Base-by-base conservation (phyloP, 805 yeast species). In the Schwanniomyces yamadae region DNA sequence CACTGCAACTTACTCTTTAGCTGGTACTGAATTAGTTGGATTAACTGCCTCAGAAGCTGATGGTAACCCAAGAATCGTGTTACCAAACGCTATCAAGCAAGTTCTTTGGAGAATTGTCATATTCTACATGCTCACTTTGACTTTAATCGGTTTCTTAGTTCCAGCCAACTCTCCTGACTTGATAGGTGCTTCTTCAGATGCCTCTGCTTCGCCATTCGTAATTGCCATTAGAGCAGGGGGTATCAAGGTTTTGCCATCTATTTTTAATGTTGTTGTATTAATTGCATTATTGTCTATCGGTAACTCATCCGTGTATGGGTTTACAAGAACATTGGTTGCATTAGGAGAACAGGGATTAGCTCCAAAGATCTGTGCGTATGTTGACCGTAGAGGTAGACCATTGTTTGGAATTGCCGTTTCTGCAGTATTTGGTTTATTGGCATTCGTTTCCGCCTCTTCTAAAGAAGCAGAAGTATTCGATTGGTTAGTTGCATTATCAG, bases 271-370 rank as follows among this genome's bases (percentile, higher is more conserved):
- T 26, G 53, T 67, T 13, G 69, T 67, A 11, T 51, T 67, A 28
- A 56, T 66, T n/a, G 55, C 71, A 7, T 57, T 67, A 28, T 55
- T 67, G 24, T 61, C 71, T 28, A 66, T 67, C 36, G 71, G 70
- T 5, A 66, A 66, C 45, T 64, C 71, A 3, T 68, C 71, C 7
- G 69, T 67, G 11, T 67, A 60, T 37, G 73, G 73, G 1, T 67
- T 63, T 32, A 64, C 71, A 8, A 52, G 73, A 49, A 66, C 71
- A 6, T 55, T 61, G 31, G 52, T 64, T 23, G 63, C 69, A 3
- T 54, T 67, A 41, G 57, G 69, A 3, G 66, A 65, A 47, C 69
- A 64, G 40, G 67, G 66, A 2, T 49, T 63, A 44, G 73, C 71
- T 1, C 73, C 71, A 4, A 35, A 38, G 26, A 39, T 54, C 14